Evolutionary conservation across 495 filamentous ascomycete genomes (phyloP), one percentile per base, ranked within the genome.

Genomic region (Hypoxylon lienhwacheense): DNA sequence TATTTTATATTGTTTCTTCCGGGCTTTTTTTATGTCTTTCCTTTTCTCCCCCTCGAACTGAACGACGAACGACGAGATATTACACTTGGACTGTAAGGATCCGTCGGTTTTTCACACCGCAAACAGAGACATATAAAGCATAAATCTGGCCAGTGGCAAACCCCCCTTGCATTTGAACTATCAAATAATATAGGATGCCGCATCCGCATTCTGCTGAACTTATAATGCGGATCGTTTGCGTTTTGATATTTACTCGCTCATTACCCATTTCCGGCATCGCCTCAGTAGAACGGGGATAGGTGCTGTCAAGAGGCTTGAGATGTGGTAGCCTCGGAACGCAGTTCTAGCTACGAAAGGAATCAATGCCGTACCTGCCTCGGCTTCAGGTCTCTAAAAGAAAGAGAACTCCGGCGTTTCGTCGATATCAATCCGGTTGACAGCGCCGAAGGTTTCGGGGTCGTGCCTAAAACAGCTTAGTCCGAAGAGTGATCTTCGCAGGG

Each of bases 381-480:
- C 28, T 35, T 51, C 71, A 71, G 70, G 77, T 72, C 70, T 67
- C 72, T 66, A 73, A 74, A 74, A 73, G 73, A 74, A 76, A 65
- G 71, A 62, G 49, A 64, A 40, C 59, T 67, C 63, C 54, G 56
- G 58, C 50, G 49, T 55, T 58, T 55, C 43, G 47, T 36, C 17
- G 41, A 44, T 34, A 55, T 53, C 55, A 57, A 58, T 46, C 53
- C 47, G 55, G 47, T 59, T 40, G 63, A 45, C 19, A 47, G 37
- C 31, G 36, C 58, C 52, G 58, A 56, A 55, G 40, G 42, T 59
- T 42, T 65, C 64, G 64, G 63, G 29, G 37, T 16, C 8, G 39
- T 43, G 19, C 58, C 46, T 29, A 32, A 46, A 49, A 15, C 10
- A 29, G 59, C 36, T 50, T 63, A 61, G 58, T 40, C 4, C 6